phyloP scores from a whole-genome alignment of 106 monocot species.

The Vanilla planifolia region DNA sequence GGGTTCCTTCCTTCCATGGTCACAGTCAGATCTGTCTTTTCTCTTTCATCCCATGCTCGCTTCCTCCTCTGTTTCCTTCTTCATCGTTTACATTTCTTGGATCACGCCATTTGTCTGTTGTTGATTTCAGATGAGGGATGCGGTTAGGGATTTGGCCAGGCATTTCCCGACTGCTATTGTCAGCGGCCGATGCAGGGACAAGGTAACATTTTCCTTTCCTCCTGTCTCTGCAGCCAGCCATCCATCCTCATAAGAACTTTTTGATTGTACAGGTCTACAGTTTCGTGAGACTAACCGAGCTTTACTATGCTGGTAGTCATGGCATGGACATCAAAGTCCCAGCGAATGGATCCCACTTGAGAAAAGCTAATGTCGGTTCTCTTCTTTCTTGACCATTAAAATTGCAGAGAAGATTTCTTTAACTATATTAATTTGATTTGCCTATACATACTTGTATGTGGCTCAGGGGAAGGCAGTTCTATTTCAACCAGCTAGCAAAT shows the following conservation, averaged over 20 bases:
- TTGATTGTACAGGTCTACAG: constrained; percentile 11
- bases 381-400: neutral
- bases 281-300: constrained; percentile 10
- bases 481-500: constrained; percentile 9
- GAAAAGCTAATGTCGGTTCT: constrained; percentile 9
- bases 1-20: neutral
- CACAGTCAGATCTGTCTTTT: too few relatives aligned
- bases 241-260: neutral
- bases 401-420: neutral
- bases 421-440: neutral
- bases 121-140: constrained; percentile 16
- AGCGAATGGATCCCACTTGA: constrained; percentile 5
- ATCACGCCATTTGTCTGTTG: neutral
- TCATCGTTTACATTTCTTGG: neutral
- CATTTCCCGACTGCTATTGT: constrained; percentile 18
- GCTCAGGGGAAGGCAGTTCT: constrained; percentile 7
- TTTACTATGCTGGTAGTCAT: constrained; percentile 21
- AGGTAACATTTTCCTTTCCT: constrained; percentile 8
- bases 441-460: neutral
- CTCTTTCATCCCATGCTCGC: neutral
- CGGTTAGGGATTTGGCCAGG: constrained; percentile 11
- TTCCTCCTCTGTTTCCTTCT: neutral
- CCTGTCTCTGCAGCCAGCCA: neutral
- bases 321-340: constrained; percentile 15
- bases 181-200: constrained; percentile 17